Percentiles rank a stretch among this genome's conserved stretches.
These are phyloP conservation scores for Phytophthora constricta DNA, from an alignment of 352 stramenopile genomes.

Conservation along the genomic window DNA sequence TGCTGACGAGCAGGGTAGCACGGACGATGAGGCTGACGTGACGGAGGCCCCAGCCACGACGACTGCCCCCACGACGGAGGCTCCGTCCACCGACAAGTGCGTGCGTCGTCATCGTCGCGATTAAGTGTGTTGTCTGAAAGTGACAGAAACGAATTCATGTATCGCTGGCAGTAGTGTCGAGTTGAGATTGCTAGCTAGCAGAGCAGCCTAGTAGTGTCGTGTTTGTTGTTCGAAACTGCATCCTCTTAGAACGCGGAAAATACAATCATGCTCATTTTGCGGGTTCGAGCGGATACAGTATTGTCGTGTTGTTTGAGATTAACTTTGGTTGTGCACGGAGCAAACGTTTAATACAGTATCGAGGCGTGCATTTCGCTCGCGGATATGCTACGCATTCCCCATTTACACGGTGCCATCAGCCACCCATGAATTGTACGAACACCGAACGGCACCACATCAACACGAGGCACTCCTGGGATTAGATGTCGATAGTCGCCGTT, in stretches of 20 bases:
- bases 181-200: constrained; percentile 5
- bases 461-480: neutral
- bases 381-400: neutral
- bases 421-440: neutral
- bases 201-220: constrained; percentile 15
- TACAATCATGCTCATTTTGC: constrained; percentile 20
- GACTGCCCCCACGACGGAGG: constrained; percentile 9
- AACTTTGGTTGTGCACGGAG: constrained; percentile 5
- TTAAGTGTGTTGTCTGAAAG: constrained; percentile 16
- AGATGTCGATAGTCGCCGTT: neutral
- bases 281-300: constrained; percentile 7
- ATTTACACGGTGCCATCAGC: neutral
- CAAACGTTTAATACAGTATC: constrained; percentile 5
- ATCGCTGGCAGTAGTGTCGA: constrained; percentile 4
- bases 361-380: constrained; percentile 13
- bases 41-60: constrained; percentile 16
- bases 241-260: constrained; percentile 24
- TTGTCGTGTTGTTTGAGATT: constrained; percentile 4
- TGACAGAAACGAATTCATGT: constrained; percentile 12
- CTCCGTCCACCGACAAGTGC: constrained; percentile 38
- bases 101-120: constrained; percentile 37
- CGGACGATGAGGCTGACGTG: constrained; percentile 14
- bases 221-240: constrained; percentile 26
- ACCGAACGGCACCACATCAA: neutral
- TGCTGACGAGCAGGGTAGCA: neutral